phyloP scores from a whole-genome alignment of 2,329 filamentous ascomycete genomes.

The Parascedosporium putredinis region DNA sequence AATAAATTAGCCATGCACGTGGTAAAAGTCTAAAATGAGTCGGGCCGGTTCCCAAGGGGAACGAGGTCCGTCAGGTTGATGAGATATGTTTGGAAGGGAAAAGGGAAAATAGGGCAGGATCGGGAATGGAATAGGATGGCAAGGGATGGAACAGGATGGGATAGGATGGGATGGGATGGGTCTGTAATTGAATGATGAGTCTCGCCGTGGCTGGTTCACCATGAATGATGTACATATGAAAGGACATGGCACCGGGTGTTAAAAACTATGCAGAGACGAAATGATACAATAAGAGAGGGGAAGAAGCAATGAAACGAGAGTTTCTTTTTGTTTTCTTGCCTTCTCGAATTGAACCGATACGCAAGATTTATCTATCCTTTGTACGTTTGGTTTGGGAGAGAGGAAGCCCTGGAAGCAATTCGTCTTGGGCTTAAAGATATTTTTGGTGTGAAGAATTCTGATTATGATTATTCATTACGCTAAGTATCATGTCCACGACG shows the following conservation, averaged over 20 bases:
- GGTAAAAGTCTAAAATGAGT: too few species aligned
- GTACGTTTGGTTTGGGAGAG: too few species aligned
- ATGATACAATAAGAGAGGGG: neutral
- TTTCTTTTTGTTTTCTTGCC: too few species aligned
- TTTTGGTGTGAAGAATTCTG: too few species aligned
- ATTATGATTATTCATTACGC: too few species aligned
- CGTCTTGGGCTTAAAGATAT: too few species aligned
- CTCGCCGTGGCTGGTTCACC: neutral
- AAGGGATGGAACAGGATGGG: slow-evolving; percentile 6
- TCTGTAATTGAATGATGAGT: neutral
- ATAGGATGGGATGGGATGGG: slow-evolving; percentile 1
- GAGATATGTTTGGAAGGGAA: slow-evolving; percentile 7
- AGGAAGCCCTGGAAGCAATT: too few species aligned
- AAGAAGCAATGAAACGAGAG: too few species aligned
- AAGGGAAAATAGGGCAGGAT: slow-evolving; percentile 5
- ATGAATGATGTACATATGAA: slow-evolving; percentile 4
- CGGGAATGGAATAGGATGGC: slow-evolving; percentile 5
- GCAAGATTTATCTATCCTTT: too few species aligned
- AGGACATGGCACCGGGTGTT: neutral
- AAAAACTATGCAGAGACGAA: neutral
- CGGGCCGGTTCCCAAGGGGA: slow-evolving; percentile 8
- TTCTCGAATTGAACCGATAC: too few species aligned
- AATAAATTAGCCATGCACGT: slow-evolving; percentile 48
- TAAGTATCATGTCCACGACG: too few species aligned
- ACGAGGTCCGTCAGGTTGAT: slow-evolving; percentile 10